Percentiles rank a stretch among this genome's conserved stretches.
phyloP scores from a whole-genome alignment of 345 rosid species.

The Brassica cretica region DNA sequence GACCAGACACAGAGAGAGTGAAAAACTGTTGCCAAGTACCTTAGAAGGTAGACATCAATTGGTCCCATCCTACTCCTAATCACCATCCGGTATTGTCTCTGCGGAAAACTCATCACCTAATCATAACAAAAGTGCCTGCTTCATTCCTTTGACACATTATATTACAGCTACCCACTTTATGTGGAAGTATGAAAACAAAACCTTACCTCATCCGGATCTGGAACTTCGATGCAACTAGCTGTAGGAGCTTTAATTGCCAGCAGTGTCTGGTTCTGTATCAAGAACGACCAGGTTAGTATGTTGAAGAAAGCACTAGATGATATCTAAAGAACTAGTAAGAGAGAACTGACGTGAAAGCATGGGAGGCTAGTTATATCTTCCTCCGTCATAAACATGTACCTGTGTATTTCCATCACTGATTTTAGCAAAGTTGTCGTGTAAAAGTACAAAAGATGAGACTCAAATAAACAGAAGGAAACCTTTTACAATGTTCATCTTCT shows the following conservation, averaged over 20 bases:
- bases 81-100: slow-evolving; percentile 61
- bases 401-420: slow-evolving; percentile 31
- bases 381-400: slow-evolving; percentile 63
- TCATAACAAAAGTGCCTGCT: slow-evolving; percentile 14
- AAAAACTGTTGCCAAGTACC: slow-evolving; percentile 39
- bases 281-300: slow-evolving; percentile 15
- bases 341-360: slow-evolving; percentile 56
- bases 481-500: slow-evolving; percentile 51
- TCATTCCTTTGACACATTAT: slow-evolving; percentile 8
- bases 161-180: neutral
- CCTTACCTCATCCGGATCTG: slow-evolving; percentile 70
- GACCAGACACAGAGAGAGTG: neutral
- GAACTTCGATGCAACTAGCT: slow-evolving; percentile 71
- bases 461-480: slow-evolving; percentile 36
- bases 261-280: slow-evolving; percentile 59
- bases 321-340: slow-evolving; percentile 14
- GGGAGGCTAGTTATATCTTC: slow-evolving; percentile 62
- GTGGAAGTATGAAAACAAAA: neutral
- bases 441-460: slow-evolving; percentile 12
- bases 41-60: slow-evolving; percentile 61
- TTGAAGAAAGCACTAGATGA: neutral
- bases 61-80: slow-evolving; percentile 71
- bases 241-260: slow-evolving; percentile 71
- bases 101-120: slow-evolving; percentile 56
- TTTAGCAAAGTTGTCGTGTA: slow-evolving; percentile 7